Base-by-base conservation (phyloP, 2,329 filamentous ascomycete genomes). In the Fusarium sp. region DNA sequence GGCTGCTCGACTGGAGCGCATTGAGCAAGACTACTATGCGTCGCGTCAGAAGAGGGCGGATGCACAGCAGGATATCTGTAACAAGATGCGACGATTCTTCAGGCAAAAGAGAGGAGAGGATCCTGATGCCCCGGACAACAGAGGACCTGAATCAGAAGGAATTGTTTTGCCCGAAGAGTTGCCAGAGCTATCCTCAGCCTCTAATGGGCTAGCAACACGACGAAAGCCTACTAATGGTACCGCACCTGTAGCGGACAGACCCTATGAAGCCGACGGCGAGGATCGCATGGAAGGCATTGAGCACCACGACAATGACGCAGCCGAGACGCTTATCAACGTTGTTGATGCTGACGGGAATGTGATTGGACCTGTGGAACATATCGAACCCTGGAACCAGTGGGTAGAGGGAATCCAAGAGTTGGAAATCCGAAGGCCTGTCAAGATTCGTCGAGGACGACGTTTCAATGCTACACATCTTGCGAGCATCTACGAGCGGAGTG, bases 371-470 rank as follows among this genome's bases (percentile, higher is more conserved):
- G 68, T 85, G 31, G 73, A 76, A 39, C 77, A 75, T 1, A 78
- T 82, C 21, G 76, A 77, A 21, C 74, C 76, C 1, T 77, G 78
- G 70, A 84, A 84, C 50, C 77, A 78, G n/a, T 81, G 79, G 75
- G 76, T 83, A 6, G 72, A 79, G 15, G 76, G 74, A 8, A 77
- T 84, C 13, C 75, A 80, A 20, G 66, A 77, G 15, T 56, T 80
- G 4, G 79, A 82, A 4, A 70, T 85, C 41, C 76, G 75, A 66
- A 78, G 83, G 13, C 71, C 71, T 1, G 79, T 84, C 54, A 79
- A 78, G 59, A 80, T 85, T 26, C 83, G 83, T 2, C 74, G 74
- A 7, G 80, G 80, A 15, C 75, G 82, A 20, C 80, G 79, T n/a
- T 83, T 85, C 56, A 80, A 77, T 13, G 68, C 76, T 5, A 73